A percentile compares a stretch with the other conserved stretches of the same genome.
These are phyloP conservation scores for Cyclotella distinguenda DNA, from an alignment of 108 stramenopile genomes.

Conservation along the genomic window DNA sequence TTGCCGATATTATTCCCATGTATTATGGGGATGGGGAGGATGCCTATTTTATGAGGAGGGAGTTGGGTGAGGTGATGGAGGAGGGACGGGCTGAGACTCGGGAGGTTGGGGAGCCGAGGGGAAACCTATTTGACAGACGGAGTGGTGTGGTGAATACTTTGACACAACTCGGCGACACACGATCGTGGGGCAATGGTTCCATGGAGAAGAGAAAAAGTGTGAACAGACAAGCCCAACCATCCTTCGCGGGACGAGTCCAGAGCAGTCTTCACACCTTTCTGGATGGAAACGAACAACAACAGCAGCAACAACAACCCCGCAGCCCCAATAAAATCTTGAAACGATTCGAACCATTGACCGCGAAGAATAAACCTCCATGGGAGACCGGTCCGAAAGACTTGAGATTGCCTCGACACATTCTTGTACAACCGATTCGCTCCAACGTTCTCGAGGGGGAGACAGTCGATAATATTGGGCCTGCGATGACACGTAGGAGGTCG, in stretches of 20 bases:
- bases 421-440: too few species aligned
- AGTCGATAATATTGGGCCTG: not conserved
- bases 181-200: conserved; percentile 16
- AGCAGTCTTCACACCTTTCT: conserved; percentile 31
- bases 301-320: not conserved
- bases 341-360: not conserved
- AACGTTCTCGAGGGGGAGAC: not conserved
- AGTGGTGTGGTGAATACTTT: conserved; percentile 21
- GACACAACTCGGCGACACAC: conserved; percentile 25
- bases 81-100: not conserved
- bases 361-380: conserved; percentile 34
- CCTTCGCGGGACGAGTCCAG: conserved; percentile 24
- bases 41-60: conserved; percentile 86
- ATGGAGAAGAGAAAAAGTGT: not conserved
- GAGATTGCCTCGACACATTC: conserved; percentile 48
- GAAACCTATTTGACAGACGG: conserved; percentile 35
- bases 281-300: conserved; percentile 11
- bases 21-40: conserved; percentile 94
- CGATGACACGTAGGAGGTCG: not conserved
- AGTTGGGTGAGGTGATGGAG: conserved; percentile 11
- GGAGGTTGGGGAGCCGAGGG: not conserved
- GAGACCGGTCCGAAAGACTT: conserved; percentile 54
- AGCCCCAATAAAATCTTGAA: conserved; percentile 1
- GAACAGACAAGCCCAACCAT: not conserved
- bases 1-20: conserved; percentile 60